Base-by-base conservation (phyloP, 306 rosid genomes). In the Dalbergia oliveri region DNA sequence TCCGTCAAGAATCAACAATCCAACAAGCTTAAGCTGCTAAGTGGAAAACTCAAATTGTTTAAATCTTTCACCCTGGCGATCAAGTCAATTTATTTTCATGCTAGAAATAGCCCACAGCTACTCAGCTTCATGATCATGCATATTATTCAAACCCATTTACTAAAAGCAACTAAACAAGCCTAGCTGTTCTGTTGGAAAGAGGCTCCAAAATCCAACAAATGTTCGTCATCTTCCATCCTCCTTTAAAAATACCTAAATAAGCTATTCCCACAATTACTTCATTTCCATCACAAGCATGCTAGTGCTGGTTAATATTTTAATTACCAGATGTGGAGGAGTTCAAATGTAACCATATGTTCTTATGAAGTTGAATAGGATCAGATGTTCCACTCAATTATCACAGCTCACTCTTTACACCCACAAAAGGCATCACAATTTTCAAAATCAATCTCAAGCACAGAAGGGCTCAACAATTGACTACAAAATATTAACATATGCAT, bases 211-310 rank as follows among this genome's bases (percentile, higher is more conserved):
- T 57, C 33, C 44, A 65, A 44, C 13, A 56, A 51, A 51, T 14
- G 6, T 4, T 15, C 51, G 47, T 71, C 60, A 47, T 16, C 65
- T 9, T 60, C 43, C 62, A 79, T 61, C 68, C 12, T 58, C 70
- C 23, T 70, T 56, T 65, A 73, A 21, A 78, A 47, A 37, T 54
- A 75, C 69, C 12, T 16, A 23, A 64, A 68, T 47, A 51, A 51
- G 63, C 11, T 26, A 56, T 35, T 72, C 71, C 64, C 9, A 26
- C 45, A 35, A 50, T 56, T 69, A 86, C 68, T 66, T 50, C 59
- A 79, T 47, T 66, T 19, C 78, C 65, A 64, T 23, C 69, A 53
- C 4, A 81, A 8, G 57, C 69, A 81, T 73, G 69, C 18, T 64
- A 34, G 43, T 66, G 64, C 18, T n/a, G 3, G 13, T 15, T 51